Evolutionary conservation across 345 rosid species (phyloP).

Genomic region (Pseudoturritis turrita): DNA sequence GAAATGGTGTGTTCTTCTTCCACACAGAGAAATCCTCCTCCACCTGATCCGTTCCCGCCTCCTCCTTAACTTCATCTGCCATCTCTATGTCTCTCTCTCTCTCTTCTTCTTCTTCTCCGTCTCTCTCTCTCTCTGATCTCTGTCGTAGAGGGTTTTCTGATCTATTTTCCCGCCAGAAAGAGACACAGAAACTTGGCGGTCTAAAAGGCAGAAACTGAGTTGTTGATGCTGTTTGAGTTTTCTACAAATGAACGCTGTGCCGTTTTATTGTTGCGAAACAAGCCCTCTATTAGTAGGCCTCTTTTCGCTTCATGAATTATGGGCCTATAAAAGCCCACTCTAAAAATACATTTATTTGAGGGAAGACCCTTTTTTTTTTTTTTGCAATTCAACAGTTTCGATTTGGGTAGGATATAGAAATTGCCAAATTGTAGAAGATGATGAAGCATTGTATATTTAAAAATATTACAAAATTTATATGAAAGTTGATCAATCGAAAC

Average conservation of each 20-base stretch:
- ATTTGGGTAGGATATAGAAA: too few species aligned
- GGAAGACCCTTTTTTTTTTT: too few species aligned
- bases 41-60: constrained; percentile 45
- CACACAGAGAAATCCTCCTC: constrained; percentile 83
- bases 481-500: not conserved
- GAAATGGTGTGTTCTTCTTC: constrained; percentile 87
- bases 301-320: too few species aligned
- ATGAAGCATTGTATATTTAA: too few species aligned
- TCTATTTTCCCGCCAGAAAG: constrained; percentile 23
- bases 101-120: not conserved
- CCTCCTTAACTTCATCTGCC: constrained; percentile 47
- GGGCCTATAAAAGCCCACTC: not conserved
- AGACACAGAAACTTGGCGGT: not conserved
- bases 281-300: too few species aligned
- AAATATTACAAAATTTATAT: not conserved
- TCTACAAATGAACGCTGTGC: not conserved
- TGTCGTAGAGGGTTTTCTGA: not conserved
- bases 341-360: too few species aligned
- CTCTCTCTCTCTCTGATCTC: not conserved
- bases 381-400: too few species aligned
- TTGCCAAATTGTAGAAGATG: too few species aligned
- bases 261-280: not conserved
- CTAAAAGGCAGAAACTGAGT: not conserved
- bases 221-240: not conserved
- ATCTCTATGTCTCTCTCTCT: not conserved